Base-by-base conservation (phyloP, 306 rosid genomes). In the Vachellia collinsii region DNA sequence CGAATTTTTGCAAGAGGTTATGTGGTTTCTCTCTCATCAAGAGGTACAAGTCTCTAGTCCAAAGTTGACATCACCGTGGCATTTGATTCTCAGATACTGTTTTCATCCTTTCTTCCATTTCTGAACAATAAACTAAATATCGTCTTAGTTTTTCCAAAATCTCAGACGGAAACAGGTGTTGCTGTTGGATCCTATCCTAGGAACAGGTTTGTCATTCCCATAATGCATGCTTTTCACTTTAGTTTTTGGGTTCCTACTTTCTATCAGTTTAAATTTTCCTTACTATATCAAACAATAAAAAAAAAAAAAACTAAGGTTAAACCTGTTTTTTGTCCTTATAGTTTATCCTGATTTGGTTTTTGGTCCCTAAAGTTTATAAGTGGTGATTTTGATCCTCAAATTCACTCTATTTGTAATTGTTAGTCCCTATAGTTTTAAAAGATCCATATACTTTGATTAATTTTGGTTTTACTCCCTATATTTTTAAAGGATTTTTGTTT, bases 1-100 rank as follows among this genome's bases (percentile, higher is more conserved):
- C 2, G 34, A 2, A 95, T 81, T 95, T 95, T 80, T 90, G 97
- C 72, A 95, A 95, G 94, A 90, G 99, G 86, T 80, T 95, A 77
- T 95, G 99, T 74, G 99, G 99, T 71, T 98, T 93, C 54, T 95
- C 99, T 56, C 90, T 95, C 81, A 93, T 95, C 85, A 85, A 97
- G 85, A 95, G 99, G 99, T 95, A 89, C 22, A 20, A 75, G 42
- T 72, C 70, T 75, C 70, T 53, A 76, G 72, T 81, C 69, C 39
- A 47, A 69, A 73, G 47, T 77, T 47, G 65, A 17, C 65, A 19
- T 70, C 72, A 50, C 14, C 62, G 38, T 7, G 25, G 14, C 44
- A 79, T 80, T 50, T 72, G n/a, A 67, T 50, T 56, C 38, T 41
- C 77, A 19, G 20, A 54, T 74, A 46, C n/a, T 74, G 25, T 73